Evolutionary conservation across 2,329 filamentous ascomycete genomes (phyloP).

Genomic region (Cladosporium sp.): DNA sequence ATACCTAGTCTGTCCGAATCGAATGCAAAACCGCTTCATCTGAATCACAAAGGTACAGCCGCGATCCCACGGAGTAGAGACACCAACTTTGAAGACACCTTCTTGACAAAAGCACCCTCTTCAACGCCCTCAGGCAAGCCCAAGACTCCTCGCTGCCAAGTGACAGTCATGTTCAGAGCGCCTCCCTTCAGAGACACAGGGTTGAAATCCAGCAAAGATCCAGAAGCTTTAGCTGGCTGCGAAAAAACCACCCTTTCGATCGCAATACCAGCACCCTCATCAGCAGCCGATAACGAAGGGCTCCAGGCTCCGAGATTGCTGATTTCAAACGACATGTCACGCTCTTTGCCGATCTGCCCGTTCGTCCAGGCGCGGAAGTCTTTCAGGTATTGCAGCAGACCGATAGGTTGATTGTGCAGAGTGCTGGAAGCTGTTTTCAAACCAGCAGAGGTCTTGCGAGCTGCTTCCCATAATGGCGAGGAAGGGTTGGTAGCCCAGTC

Average conservation of each 20-base stretch:
- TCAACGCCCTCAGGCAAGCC: slow-evolving; percentile 29
- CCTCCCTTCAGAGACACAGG: slow-evolving; percentile 39
- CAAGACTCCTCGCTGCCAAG: slow-evolving; percentile 43
- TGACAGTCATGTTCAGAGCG: slow-evolving; percentile 36
- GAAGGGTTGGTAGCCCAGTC: neutral
- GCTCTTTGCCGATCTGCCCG: slow-evolving; percentile 34
- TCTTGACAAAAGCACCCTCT: neutral
- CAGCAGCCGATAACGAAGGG: neutral
- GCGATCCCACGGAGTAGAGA: neutral
- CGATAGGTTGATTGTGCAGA: slow-evolving; percentile 40
- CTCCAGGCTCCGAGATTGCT: slow-evolving; percentile 44
- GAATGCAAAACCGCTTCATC: no score
- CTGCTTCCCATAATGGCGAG: slow-evolving; percentile 31
- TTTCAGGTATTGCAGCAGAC: slow-evolving; percentile 40
- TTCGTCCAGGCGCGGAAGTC: slow-evolving; percentile 39
- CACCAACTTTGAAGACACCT: neutral
- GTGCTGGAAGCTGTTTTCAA: slow-evolving; percentile 32
- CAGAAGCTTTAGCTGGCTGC: slow-evolving; percentile 40
- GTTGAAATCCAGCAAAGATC: slow-evolving; percentile 40
- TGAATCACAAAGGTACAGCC: neutral
- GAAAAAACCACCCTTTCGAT: slow-evolving; percentile 41
- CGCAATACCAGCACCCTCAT: neutral
- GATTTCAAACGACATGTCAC: slow-evolving; percentile 43
- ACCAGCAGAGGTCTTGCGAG: slow-evolving; percentile 28
- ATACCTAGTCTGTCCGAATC: no score